Conservation (phyloP, 495 filamentous ascomycete species). For the Aspergillus kassunensis region DNA sequence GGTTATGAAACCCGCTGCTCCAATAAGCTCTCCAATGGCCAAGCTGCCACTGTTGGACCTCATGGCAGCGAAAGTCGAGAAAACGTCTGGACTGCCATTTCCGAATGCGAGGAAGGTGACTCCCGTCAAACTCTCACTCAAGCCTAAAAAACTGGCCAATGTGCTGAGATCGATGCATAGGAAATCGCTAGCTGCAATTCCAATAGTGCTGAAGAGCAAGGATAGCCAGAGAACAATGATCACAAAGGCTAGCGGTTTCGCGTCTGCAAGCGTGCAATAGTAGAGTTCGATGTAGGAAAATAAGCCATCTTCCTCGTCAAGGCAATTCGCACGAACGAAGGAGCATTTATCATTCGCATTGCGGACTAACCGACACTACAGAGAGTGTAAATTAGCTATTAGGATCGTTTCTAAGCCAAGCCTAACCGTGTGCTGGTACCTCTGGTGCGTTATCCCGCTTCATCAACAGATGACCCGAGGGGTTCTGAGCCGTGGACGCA, state of each 20-base stretch:
- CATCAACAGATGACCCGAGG: slow-evolving; percentile 10
- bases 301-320: slow-evolving; percentile 84
- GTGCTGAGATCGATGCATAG: slow-evolving; percentile 96
- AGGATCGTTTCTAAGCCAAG: not conserved
- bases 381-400: not conserved
- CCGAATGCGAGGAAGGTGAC: slow-evolving; percentile 97
- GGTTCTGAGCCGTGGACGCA: not conserved
- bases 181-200: slow-evolving; percentile 98
- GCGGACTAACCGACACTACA: slow-evolving; percentile 78
- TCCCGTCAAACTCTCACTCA: slow-evolving; percentile 94
- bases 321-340: slow-evolving; percentile 77
- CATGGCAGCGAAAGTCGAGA: slow-evolving; percentile 98
- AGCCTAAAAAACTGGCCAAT: slow-evolving; percentile 76
- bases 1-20: slow-evolving; percentile 94
- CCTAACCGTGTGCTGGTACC: slow-evolving; percentile 26
- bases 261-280: slow-evolving; percentile 73
- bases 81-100: slow-evolving; percentile 98
- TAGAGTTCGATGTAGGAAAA: slow-evolving; percentile 87
- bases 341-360: slow-evolving; percentile 74
- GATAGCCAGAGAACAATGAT: slow-evolving; percentile 79
- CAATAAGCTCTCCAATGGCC: slow-evolving; percentile 92
- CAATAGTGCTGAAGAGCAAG: slow-evolving; percentile 93
- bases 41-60: slow-evolving; percentile 91
- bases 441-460: slow-evolving; percentile 31
- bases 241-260: slow-evolving; percentile 70